Evolutionary conservation across 208 protist genomes (phyloP).

Genomic region (Endotrypanum monterogeii): DNA sequence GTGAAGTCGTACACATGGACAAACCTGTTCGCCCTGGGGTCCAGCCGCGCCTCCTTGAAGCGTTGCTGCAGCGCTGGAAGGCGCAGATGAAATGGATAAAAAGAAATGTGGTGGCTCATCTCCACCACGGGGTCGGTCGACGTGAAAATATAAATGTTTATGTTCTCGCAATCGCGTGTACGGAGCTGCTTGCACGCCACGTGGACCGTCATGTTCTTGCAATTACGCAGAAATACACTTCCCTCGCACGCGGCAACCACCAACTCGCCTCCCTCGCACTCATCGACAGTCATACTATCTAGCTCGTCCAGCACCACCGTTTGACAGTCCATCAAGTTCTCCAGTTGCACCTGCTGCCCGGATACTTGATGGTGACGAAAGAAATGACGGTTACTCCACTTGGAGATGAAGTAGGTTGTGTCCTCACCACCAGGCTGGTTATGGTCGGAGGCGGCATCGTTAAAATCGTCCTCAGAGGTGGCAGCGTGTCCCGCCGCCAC

Average conservation of each 20-base stretch:
- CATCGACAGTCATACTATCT: constrained; percentile 92
- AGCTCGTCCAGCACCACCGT: constrained; percentile 87
- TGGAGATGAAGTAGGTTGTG: constrained; percentile 85
- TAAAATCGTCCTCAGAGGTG: constrained; percentile 8
- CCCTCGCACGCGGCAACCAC: constrained; percentile 91
- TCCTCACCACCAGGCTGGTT: constrained; percentile 55
- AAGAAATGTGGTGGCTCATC: constrained; percentile 86
- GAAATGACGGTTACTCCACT: constrained; percentile 69
- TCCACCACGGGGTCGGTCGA: constrained; percentile 92
- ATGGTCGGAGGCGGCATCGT: constrained; percentile 22
- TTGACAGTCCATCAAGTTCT: constrained; percentile 86
- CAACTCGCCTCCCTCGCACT: constrained; percentile 92
- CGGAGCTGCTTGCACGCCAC: constrained; percentile 94
- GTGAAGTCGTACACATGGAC: constrained; percentile 94
- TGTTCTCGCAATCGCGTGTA: constrained; percentile 84
- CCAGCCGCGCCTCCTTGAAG: constrained; percentile 65
- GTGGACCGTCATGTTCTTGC: constrained; percentile 89
- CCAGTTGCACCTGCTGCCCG: constrained; percentile 89
- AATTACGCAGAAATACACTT: constrained; percentile 93
- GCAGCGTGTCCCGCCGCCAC: constrained; percentile 9
- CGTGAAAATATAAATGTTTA: constrained; percentile 86
- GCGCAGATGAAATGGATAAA: constrained; percentile 83
- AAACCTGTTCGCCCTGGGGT: constrained; percentile 81
- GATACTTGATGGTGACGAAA: constrained; percentile 70
- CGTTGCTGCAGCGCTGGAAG: constrained; percentile 57